phyloP scores from a whole-genome alignment of 2,329 filamentous ascomycete genomes.

The Harringtonia lauricola region DNA sequence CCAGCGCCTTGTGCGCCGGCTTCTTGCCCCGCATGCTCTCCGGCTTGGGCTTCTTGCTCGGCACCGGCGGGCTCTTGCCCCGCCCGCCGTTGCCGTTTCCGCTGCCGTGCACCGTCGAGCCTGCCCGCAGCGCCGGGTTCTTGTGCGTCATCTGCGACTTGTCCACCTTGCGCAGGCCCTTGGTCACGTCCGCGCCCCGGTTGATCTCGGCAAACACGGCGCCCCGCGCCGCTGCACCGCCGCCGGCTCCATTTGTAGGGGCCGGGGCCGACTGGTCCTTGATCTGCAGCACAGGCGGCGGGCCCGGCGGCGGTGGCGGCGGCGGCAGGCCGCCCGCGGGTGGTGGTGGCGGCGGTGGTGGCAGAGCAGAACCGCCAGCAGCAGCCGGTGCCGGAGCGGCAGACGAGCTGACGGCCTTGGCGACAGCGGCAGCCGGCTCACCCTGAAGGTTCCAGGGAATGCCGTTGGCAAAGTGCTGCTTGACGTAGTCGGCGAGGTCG shows the following conservation, averaged over 20 bases:
- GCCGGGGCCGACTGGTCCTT: slow-evolving; percentile 35
- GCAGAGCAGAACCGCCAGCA: slow-evolving; percentile 22
- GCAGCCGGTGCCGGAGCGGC: slow-evolving; percentile 21
- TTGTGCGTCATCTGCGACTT: slow-evolving; percentile 97
- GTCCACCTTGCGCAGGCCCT: slow-evolving; percentile 85
- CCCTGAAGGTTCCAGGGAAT: slow-evolving; percentile 80
- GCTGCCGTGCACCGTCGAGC: slow-evolving; percentile 55
- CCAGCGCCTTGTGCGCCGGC: slow-evolving; percentile 65
- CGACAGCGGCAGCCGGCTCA: slow-evolving; percentile 57
- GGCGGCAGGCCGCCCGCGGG: slow-evolving; percentile 46
- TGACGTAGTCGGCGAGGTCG: slow-evolving; percentile 72
- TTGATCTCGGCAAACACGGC: slow-evolving; percentile 92
- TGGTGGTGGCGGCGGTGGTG: slow-evolving; percentile 40
- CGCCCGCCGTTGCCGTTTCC: slow-evolving; percentile 27
- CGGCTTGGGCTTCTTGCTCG: slow-evolving; percentile 78
- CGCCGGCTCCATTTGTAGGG: slow-evolving; percentile 24
- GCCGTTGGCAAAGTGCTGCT: slow-evolving; percentile 68
- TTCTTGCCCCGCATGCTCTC: slow-evolving; percentile 79
- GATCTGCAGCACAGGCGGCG: slow-evolving; percentile 54
- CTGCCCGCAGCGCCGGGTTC: slow-evolving; percentile 75
- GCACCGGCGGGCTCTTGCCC: slow-evolving; percentile 78
- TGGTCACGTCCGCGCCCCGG: slow-evolving; percentile 77
- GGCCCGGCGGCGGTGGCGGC: slow-evolving; percentile 60
- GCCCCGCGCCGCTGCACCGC: slow-evolving; percentile 51
- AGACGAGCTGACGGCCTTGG: slow-evolving; percentile 48